Evolutionary conservation across 306 rosid genomes (phyloP).

Genomic region (Datisca glomerata): DNA sequence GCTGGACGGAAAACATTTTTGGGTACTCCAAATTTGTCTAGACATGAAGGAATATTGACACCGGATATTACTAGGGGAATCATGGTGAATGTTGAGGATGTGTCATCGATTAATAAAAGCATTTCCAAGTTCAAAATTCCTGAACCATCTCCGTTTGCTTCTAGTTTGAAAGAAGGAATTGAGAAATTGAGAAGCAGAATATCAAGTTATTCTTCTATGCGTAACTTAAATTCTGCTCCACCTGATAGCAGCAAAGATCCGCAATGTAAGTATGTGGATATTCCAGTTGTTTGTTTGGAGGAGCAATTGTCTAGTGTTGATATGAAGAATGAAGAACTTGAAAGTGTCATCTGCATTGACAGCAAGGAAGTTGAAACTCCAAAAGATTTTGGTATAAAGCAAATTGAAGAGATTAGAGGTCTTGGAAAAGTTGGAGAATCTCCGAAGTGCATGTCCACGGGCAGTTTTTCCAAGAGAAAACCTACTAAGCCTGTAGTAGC

Average conservation of each 20-base stretch:
- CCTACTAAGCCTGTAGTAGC: constrained; percentile 13
- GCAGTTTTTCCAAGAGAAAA: constrained; percentile 14
- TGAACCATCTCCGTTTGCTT: constrained; percentile 37
- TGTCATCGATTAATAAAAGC: constrained; percentile 37
- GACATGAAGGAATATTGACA: constrained; percentile 22
- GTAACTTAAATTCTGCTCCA: constrained; percentile 17
- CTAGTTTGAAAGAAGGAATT: constrained; percentile 45
- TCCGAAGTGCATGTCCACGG: constrained; percentile 8
- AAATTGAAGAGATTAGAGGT: constrained; percentile 19
- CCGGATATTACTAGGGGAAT: constrained; percentile 19
- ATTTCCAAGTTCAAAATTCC: constrained; percentile 31
- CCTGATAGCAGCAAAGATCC: constrained; percentile 17
- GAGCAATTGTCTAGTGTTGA: constrained; percentile 23
- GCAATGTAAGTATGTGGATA: constrained; percentile 19
- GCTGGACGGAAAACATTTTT: constrained; percentile 15
- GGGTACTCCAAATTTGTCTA: constrained; percentile 31
- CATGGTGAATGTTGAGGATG: constrained; percentile 12
- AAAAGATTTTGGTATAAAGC: constrained; percentile 20
- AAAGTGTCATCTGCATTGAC: constrained; percentile 20
- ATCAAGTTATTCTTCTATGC: constrained; percentile 42
- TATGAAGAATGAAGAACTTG: constrained; percentile 17
- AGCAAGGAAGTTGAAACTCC: constrained; percentile 19
- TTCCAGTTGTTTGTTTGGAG: constrained; percentile 27
- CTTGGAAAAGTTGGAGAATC: constrained; percentile 18
- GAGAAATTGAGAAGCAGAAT: constrained; percentile 37